Evolutionary conservation across 176 grass and related monocot species (phyloP).

Genomic region (Areca catechu): DNA sequence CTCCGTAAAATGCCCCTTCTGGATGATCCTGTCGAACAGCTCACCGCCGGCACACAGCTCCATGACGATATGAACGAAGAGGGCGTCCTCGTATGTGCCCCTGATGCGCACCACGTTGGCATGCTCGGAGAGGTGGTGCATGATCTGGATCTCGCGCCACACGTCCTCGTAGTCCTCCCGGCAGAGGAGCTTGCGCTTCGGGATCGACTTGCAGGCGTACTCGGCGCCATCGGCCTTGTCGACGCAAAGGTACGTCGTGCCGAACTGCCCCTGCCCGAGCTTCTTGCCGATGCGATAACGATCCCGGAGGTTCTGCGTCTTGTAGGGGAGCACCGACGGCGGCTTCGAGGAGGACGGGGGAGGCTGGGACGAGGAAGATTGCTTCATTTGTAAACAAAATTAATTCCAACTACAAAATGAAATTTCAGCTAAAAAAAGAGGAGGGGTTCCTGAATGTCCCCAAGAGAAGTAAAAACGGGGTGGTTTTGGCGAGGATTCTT

Average conservation of each 20-base stretch:
- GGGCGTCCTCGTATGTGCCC: conserved; percentile 16
- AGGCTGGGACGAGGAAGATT: conserved; percentile 11
- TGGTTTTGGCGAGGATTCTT: too few species aligned
- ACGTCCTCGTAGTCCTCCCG: conserved; percentile 93
- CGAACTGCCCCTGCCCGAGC: conserved; percentile 94
- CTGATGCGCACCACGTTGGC: conserved; percentile 78
- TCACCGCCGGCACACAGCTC: conserved; percentile 16
- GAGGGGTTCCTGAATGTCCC: too few species aligned
- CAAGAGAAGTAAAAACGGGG: too few species aligned
- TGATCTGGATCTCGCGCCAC: conserved; percentile 65
- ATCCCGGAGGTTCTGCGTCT: conserved; percentile 74
- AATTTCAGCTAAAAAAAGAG: too few species aligned
- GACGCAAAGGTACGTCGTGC: conserved; percentile 89
- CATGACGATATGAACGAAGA: conserved; percentile 16
- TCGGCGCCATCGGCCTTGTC: conserved; percentile 50
- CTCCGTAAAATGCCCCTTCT: conserved; percentile 15
- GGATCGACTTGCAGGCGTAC: conserved; percentile 95
- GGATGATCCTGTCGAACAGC: conserved; percentile 19
- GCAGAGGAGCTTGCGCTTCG: conserved; percentile 93
- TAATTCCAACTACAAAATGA: too few species aligned
- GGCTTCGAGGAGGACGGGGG: conserved; percentile 27
- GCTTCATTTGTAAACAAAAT: too few species aligned
- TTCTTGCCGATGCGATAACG: conserved; percentile 93
- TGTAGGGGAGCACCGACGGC: conserved; percentile 69
- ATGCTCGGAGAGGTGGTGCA: conserved; percentile 67